Conservation (phyloP, 2,329 filamentous ascomycete species). For the Thielaviopsis musarum region DNA sequence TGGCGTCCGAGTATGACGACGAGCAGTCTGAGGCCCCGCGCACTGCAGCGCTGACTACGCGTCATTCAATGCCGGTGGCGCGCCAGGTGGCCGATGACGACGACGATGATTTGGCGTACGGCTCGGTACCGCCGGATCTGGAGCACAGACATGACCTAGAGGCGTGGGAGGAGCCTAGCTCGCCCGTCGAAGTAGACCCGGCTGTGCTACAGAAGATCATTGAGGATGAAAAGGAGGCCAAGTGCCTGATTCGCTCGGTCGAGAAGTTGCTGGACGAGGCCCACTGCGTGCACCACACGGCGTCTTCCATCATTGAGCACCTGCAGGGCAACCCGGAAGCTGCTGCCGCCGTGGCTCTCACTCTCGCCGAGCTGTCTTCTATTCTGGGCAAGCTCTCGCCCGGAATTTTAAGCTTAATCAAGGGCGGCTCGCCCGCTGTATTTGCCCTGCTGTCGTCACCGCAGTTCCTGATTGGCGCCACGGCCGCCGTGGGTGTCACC, state of each 20-base stretch:
- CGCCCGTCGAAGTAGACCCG: constrained; percentile 18
- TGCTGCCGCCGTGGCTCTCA: constrained; percentile 83
- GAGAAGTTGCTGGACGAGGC: constrained; percentile 71
- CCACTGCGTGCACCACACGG: constrained; percentile 74
- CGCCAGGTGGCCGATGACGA: constrained; percentile 33
- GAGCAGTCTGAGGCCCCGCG: constrained; percentile 26
- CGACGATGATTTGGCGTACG: constrained; percentile 87
- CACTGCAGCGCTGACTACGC: constrained; percentile 16
- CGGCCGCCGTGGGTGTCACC: constrained; percentile 80
- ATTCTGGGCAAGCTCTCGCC: constrained; percentile 74
- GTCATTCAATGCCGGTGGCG: neutral
- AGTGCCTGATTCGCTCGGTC: constrained; percentile 52
- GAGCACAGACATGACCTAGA: constrained; percentile 27
- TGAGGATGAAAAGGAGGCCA: constrained; percentile 37
- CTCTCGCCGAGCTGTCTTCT: constrained; percentile 77
- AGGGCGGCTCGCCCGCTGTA: constrained; percentile 67
- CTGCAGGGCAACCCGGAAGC: constrained; percentile 60
- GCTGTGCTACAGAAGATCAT: constrained; percentile 26
- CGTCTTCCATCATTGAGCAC: constrained; percentile 64
- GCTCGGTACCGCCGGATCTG: constrained; percentile 59
- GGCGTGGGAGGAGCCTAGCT: constrained; percentile 4
- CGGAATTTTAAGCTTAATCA: constrained; percentile 56
- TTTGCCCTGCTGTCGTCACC: constrained; percentile 77
- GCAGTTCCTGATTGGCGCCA: constrained; percentile 85
- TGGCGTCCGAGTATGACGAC: constrained; percentile 16